Conservation (phyloP, 805 yeast species). For the Candida germanica region DNA sequence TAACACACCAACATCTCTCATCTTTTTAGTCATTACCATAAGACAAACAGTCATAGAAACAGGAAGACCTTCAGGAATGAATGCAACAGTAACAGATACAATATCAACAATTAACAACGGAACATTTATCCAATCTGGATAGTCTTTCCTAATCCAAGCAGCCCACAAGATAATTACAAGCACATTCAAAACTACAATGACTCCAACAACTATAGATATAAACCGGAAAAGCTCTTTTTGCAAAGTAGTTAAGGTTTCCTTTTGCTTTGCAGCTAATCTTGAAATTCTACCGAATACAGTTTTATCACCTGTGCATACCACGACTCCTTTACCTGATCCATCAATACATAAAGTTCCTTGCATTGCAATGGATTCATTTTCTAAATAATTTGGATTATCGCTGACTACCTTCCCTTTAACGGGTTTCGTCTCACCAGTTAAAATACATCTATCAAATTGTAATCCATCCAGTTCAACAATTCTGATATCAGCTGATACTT, state of each 20-base stretch:
- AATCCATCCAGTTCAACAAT: slow-evolving; percentile 37
- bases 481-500: slow-evolving; percentile 48
- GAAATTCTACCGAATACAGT: slow-evolving; percentile 49
- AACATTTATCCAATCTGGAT: slow-evolving; percentile 41
- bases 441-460: slow-evolving; percentile 43
- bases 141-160: slow-evolving; percentile 36
- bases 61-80: slow-evolving; percentile 52
- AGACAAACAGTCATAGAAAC: slow-evolving; percentile 51
- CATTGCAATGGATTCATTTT: slow-evolving; percentile 41
- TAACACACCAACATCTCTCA: slow-evolving; percentile 44
- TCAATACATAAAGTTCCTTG: slow-evolving; percentile 45
- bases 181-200: slow-evolving; percentile 27
- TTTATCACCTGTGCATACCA: slow-evolving; percentile 42
- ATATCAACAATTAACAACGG: slow-evolving; percentile 40
- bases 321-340: slow-evolving; percentile 44
- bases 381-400: slow-evolving; percentile 38
- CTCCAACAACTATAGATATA: slow-evolving; percentile 22
- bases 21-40: slow-evolving; percentile 44
- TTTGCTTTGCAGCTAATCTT: slow-evolving; percentile 37
- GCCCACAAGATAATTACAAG: slow-evolving; percentile 40
- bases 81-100: slow-evolving; percentile 47
- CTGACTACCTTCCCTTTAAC: slow-evolving; percentile 25
- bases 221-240: slow-evolving; percentile 41
- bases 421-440: slow-evolving; percentile 50
- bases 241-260: slow-evolving; percentile 38